Evolutionary conservation across 768 basidiomycete species (phyloP).

Genomic region (Lyophyllum semitale): DNA sequence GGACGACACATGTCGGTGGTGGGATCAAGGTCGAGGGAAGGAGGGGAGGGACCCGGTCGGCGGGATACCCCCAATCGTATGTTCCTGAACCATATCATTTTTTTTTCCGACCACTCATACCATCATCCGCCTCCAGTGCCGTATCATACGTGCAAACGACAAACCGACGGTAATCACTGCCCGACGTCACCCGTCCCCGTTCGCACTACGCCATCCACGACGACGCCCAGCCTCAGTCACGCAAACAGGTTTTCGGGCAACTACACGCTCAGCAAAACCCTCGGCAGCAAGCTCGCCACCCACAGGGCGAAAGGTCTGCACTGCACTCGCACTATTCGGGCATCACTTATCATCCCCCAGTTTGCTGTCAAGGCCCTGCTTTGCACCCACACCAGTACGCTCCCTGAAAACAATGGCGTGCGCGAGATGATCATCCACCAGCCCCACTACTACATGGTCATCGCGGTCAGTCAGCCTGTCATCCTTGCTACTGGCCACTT

Average conservation of each 20-base stretch:
- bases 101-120: too few species aligned
- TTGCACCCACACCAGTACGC: slow-evolving; percentile 67
- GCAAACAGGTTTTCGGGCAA: slow-evolving; percentile 79
- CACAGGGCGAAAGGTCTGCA: slow-evolving; percentile 91
- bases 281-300: slow-evolving; percentile 96
- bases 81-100: too few species aligned
- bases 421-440: slow-evolving; percentile 97
- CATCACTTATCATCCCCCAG: slow-evolving; percentile 39
- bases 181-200: too few species aligned
- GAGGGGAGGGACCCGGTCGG: too few species aligned
- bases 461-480: slow-evolving; percentile 56
- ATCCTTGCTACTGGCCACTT: neutral
- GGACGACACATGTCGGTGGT: too few species aligned
- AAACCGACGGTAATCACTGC: too few species aligned
- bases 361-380: slow-evolving; percentile 99
- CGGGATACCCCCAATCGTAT: too few species aligned
- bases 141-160: too few species aligned
- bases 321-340: slow-evolving; percentile 5
- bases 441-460: slow-evolving; percentile 99
- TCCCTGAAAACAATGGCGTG: slow-evolving; percentile 68
- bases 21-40: too few species aligned
- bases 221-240: slow-evolving; percentile 39
- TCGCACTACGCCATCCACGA: too few species aligned
- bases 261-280: slow-evolving; percentile 94
- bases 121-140: too few species aligned